Base-by-base conservation (phyloP, 768 basidiomycete genomes). In the Austroboletus eburneus region DNA sequence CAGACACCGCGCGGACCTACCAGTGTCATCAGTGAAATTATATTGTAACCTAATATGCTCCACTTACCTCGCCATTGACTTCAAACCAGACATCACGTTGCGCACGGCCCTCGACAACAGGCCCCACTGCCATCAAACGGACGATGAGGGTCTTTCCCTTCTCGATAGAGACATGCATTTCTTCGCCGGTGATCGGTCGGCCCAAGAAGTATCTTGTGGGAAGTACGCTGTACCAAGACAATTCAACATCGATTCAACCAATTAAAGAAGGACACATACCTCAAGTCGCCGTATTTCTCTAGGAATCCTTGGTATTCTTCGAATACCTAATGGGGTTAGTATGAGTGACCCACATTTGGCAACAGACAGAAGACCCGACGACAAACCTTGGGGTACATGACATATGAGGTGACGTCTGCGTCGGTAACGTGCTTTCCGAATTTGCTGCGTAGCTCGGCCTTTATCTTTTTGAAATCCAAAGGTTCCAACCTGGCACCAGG, bases 21-120 rank as follows among this genome's bases (percentile, higher is more conserved):
- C 40, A 54, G 39, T 43, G 38, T 36, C 34, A 24, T 57, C 43
- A 61, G 45, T 44, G 40, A 47, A 50, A 30, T 53, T 57, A 55
- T 42, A 47, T 18, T 16, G 36, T 33, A 39, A 37, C 27, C 51
- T 50, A 33, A 36, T 35, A 27, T 23, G 40, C 43, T 43, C 42
- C 41, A 43, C 48, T 71, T 62, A 88, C 89, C 77, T 95, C 91
- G 69, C 93, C 93, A 58, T 95, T 95, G 49, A 95, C 88, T 75
- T 98, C 95, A 64, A 97, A 95, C 89, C 95, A 96, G 49, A 95
- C 91, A 65, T 98, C 94, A 58, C 95, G 84, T 60, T 91, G 88
- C 20, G 94, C 91, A 57, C 82, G 87, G 30, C 87, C 87, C 65
- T 92, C 85, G 43, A 95, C 86, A 44, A 98, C 87, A 48, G 92